Evolutionary conservation across 2,329 filamentous ascomycete genomes (phyloP), one percentile per base, ranked within the genome.

Genomic region (Alternaria postmessia): DNA sequence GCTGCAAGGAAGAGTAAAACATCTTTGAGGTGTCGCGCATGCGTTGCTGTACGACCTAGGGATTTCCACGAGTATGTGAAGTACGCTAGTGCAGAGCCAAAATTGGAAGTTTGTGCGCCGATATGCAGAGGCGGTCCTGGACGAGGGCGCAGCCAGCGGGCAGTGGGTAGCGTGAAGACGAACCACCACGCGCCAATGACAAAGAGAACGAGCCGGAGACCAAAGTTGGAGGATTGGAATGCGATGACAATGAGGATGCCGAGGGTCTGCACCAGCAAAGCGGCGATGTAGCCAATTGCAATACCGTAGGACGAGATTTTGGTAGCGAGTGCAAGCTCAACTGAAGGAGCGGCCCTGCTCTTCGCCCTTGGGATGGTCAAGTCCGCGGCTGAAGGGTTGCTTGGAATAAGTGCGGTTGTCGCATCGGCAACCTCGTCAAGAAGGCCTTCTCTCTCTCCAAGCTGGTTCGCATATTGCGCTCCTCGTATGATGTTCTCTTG

Each of bases 151-250:
- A 99, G 84, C 91, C 93, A 97, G 69, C 96, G 79, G 2, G 92
- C 92, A 0, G 93, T 89, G 0, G 95, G 95, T 56, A 98, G 88
- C 4, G 92, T 96, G 76, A 99, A 98, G 34, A 91, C 60, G 44
- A 94, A 88, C 95, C 95, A 99, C 95, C 95, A 99, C 28, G 88
- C 78, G 34, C 95, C 95, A 54, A 98, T 89, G 58, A 94, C 81
- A 77, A 96, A 93, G 9, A 99, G 85, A 0, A 95, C 94, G 4
- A 98, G 84, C 4, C 94, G 89, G 46, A 97, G 88, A 0, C 93
- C 92, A 82, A 94, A 94, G 4, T 91, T 91, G 61, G 92, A 94
- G 43, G 88, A 86, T 75, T 92, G 87, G 7, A 75, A 73, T 7
- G 72, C 57, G 39, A 76, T 80, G 3, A 98, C 86, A 41, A 97